A percentile compares a stretch with the other conserved stretches of the same genome.
Conservation (phyloP, 352 stramenopile genomes). For the Globisporangium nagaii region DNA sequence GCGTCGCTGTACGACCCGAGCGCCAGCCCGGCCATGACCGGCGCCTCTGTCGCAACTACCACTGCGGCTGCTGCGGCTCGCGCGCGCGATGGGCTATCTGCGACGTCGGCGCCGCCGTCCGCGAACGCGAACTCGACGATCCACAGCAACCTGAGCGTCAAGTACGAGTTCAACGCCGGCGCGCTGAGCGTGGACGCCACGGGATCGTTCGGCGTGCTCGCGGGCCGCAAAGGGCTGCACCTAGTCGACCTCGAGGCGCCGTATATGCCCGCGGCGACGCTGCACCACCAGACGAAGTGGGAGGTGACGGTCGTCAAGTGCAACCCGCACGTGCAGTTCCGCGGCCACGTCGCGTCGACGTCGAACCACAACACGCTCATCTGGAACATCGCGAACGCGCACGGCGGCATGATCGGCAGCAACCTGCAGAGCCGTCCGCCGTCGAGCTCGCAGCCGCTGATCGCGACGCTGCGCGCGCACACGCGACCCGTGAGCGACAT, state of each 20-base stretch:
- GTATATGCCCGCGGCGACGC: constrained; percentile 42
- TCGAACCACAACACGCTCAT: constrained; percentile 81
- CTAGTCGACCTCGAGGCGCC: constrained; percentile 68
- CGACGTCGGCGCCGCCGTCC: not conserved
- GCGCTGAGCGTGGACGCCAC: constrained; percentile 73
- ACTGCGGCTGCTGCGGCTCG: not conserved
- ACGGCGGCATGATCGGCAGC: constrained; percentile 10
- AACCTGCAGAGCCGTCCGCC: constrained; percentile 8
- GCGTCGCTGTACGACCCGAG: constrained; percentile 8
- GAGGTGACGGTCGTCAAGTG: constrained; percentile 78
- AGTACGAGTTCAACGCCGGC: constrained; percentile 58
- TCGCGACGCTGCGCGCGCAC: constrained; percentile 70
- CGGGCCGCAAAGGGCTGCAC: constrained; percentile 61
- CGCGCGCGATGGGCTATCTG: not conserved
- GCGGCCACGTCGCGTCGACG: constrained; percentile 64
- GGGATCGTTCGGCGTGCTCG: constrained; percentile 57
- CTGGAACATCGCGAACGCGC: constrained; percentile 52
- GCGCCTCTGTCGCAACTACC: not conserved
- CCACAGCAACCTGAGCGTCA: constrained; percentile 50
- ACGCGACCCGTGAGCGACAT: constrained; percentile 73
- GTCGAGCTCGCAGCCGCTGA: constrained; percentile 35
- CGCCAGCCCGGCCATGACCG: not conserved
- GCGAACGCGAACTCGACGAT: constrained; percentile 21
- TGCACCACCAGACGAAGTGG: constrained; percentile 79
- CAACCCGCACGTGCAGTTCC: constrained; percentile 64